Conservation (phyloP, 2,329 filamentous ascomycete genomes). For the Colletotrichum chrysophilum region DNA sequence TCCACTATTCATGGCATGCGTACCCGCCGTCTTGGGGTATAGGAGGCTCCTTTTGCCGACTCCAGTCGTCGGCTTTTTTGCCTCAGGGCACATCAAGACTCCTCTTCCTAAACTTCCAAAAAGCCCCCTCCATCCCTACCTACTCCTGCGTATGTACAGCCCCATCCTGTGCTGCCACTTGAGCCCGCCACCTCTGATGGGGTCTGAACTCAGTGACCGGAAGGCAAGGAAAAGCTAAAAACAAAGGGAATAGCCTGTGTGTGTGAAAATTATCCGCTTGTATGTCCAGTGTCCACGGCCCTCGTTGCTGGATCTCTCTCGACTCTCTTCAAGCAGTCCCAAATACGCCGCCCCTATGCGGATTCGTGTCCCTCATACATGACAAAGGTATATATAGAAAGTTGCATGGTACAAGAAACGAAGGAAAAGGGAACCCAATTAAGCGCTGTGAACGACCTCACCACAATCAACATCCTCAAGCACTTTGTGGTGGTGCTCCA, state of each 20-base stretch:
- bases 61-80: conserved; percentile 13
- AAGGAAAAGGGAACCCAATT: conserved; percentile 4
- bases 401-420: conserved; percentile 21
- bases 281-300: conserved; percentile 11
- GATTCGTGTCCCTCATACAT: conserved; percentile 24
- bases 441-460: neutral
- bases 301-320: conserved; percentile 3
- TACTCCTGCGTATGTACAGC: neutral
- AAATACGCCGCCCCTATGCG: conserved; percentile 22
- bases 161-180: neutral
- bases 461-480: conserved; percentile 24
- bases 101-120: neutral
- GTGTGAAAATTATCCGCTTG: conserved; percentile 17
- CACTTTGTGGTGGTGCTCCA: conserved; percentile 32
- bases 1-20: conserved; percentile 1
- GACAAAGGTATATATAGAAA: conserved; percentile 23
- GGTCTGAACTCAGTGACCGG: neutral
- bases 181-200: neutral
- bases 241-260: conserved; percentile 20
- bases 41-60: neutral
- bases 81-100: conserved; percentile 14
- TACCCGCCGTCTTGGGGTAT: neutral
- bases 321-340: conserved; percentile 13
- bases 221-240: neutral
- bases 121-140: neutral